These are phyloP conservation scores for Syzygium malaccense DNA, from an alignment of 441 rosid species.

Conservation along the genomic window DNA sequence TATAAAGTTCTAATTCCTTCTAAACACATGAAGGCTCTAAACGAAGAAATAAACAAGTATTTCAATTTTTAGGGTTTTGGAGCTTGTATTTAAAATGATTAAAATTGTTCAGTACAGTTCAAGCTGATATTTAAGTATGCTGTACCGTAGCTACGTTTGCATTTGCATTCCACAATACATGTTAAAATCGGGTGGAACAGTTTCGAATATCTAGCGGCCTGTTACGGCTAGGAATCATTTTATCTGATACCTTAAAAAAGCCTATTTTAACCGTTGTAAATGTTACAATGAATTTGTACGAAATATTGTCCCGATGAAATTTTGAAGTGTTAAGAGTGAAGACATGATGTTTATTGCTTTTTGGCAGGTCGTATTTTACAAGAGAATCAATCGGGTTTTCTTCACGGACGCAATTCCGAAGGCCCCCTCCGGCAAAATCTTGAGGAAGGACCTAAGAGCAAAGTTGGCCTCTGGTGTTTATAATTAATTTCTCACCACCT, in stretches of 20 bases:
- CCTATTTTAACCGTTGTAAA: background rate
- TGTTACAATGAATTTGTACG: background rate
- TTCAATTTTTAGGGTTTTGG: background rate
- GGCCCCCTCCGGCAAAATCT: slow-evolving; percentile 56
- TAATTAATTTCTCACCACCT: background rate
- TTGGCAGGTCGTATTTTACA: slow-evolving; percentile 63
- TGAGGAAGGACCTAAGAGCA: slow-evolving; percentile 50
- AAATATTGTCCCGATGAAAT: background rate
- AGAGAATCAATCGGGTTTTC: slow-evolving; percentile 45
- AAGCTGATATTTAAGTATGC: background rate
- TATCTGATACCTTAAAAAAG: background rate
- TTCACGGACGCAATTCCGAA: slow-evolving; percentile 54
- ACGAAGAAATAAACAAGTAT: background rate
- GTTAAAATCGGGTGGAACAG: background rate
- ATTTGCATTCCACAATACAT: background rate
- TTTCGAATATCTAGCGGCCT: background rate
- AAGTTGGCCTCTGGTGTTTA: slow-evolving; percentile 16
- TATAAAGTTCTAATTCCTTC: background rate
- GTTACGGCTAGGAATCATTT: background rate
- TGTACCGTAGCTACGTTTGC: background rate
- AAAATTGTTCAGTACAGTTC: background rate
- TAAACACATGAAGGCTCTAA: background rate
- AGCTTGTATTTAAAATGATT: background rate
- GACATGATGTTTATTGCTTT: background rate
- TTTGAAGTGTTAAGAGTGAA: background rate